Conservation (phyloP, 208 protist genomes). For the Trypanosoma mega region DNA sequence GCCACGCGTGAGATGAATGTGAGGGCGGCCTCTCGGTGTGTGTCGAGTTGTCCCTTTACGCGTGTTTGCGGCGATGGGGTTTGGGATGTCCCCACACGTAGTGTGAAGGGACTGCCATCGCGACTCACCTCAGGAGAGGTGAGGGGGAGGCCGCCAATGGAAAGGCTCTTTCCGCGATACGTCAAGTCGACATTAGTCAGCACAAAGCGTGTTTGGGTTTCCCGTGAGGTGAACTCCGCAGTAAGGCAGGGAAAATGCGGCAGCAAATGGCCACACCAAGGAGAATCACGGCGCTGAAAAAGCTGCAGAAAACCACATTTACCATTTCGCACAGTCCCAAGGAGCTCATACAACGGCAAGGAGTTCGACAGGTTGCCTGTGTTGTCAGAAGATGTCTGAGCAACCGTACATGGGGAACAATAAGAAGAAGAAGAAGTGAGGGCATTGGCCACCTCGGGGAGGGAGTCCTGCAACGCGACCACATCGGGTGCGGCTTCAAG, state of each 20-base stretch:
- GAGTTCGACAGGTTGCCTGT: slow-evolving; percentile 1
- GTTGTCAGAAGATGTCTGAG: not conserved
- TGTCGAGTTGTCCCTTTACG: slow-evolving; percentile 42
- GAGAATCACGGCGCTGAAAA: slow-evolving; percentile 41
- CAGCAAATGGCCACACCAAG: slow-evolving; percentile 47
- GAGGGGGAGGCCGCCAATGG: slow-evolving; percentile 31
- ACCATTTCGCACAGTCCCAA: slow-evolving; percentile 67
- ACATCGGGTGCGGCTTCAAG: slow-evolving; percentile 45
- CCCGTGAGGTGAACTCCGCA: slow-evolving; percentile 25
- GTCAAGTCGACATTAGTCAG: slow-evolving; percentile 73
- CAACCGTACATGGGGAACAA: not conserved
- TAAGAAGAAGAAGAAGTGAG: slow-evolving; percentile 16
- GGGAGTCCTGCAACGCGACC: slow-evolving; percentile 81
- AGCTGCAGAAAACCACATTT: slow-evolving; percentile 70
- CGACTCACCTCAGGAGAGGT: slow-evolving; percentile 48
- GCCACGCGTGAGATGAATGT: slow-evolving; percentile 50
- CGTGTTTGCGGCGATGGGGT: slow-evolving; percentile 3
- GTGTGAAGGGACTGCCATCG: slow-evolving; percentile 67
- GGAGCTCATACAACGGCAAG: slow-evolving; percentile 38
- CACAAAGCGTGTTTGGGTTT: slow-evolving; percentile 10
- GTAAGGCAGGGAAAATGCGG: slow-evolving; percentile 46
- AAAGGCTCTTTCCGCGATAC: slow-evolving; percentile 80
- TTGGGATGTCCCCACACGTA: slow-evolving; percentile 16
- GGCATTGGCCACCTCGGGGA: slow-evolving; percentile 41
- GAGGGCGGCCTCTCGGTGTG: slow-evolving; percentile 59